Percentiles rank a stretch among this genome's conserved stretches.
phyloP scores from a whole-genome alignment of 129 eudicot genomes.

The Solidago caesia region DNA sequence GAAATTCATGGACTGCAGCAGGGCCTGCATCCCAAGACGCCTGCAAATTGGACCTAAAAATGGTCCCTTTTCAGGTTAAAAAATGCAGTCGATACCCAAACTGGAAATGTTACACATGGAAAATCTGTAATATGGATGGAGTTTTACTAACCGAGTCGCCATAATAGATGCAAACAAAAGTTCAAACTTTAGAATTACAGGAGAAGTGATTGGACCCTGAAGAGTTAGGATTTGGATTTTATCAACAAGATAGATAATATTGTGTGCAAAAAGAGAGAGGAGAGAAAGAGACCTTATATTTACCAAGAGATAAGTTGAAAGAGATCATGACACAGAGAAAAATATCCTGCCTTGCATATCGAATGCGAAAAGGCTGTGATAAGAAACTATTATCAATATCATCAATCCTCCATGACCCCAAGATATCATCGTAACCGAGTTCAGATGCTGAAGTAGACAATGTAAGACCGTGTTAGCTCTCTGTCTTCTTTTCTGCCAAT shows the following conservation, averaged over 20 bases:
- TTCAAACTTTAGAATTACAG: slow-evolving; percentile 72
- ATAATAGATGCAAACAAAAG: slow-evolving; percentile 60
- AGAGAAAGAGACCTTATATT: slow-evolving; percentile 46
- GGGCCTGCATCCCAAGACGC: slow-evolving; percentile 38
- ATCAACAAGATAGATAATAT: slow-evolving; percentile 17
- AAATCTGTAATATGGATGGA: background rate
- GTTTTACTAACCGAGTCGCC: slow-evolving; percentile 52
- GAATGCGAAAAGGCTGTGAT: slow-evolving; percentile 75
- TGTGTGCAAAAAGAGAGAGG: background rate
- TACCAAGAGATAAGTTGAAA: slow-evolving; percentile 57
- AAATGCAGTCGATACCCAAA: background rate
- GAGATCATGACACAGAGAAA: slow-evolving; percentile 66
- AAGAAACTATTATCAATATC: slow-evolving; percentile 73
- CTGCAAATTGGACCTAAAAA: slow-evolving; percentile 53
- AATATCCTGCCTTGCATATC: slow-evolving; percentile 80
- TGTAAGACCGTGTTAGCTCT: slow-evolving; percentile 6
- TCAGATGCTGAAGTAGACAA: slow-evolving; percentile 60
- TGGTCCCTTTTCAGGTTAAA: slow-evolving; percentile 8
- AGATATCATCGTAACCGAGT: slow-evolving; percentile 52
- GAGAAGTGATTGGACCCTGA: slow-evolving; percentile 64
- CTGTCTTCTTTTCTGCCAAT: slow-evolving; percentile 2
- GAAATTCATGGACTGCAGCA: slow-evolving; percentile 82
- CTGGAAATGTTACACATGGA: background rate
- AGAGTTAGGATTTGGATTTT: slow-evolving; percentile 1
- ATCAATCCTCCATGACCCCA: slow-evolving; percentile 80